A percentile compares a stretch with the other conserved stretches of the same genome.
Conservation (phyloP, 169 alveolate species). For the Plasmodium knowlesi region DNA sequence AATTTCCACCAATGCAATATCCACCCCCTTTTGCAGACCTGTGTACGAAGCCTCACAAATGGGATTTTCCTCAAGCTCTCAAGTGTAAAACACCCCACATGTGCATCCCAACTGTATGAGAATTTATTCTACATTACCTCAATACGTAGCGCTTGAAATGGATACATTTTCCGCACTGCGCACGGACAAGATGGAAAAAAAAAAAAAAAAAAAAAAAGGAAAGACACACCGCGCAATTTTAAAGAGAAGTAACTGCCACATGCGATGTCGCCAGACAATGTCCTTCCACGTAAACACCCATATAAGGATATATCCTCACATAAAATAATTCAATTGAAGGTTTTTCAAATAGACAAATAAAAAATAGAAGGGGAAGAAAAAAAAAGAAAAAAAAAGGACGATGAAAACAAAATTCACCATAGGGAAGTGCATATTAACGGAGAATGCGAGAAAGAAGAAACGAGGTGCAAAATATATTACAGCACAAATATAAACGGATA, state of each 20-base stretch:
- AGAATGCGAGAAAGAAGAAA: background rate
- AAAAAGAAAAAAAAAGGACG: background rate
- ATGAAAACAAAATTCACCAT: background rate
- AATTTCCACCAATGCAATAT: background rate
- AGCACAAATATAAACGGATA: background rate
- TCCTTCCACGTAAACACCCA: background rate
- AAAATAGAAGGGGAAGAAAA: background rate
- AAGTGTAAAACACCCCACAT: background rate
- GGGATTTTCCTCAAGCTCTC: background rate
- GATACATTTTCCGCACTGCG: background rate
- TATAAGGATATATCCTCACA: background rate
- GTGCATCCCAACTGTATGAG: background rate
- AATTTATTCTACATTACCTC: background rate
- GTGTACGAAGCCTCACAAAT: background rate
- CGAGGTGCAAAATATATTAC: background rate
- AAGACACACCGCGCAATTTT: background rate
- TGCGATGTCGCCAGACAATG: background rate
- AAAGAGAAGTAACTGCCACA: background rate
- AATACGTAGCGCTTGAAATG: background rate
- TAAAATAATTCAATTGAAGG: background rate
- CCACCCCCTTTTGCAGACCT: background rate
- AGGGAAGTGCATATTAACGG: background rate
- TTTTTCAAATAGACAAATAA: background rate
- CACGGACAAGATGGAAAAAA: background rate
- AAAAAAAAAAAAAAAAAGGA: background rate